Percentiles rank a stretch among this genome's conserved stretches.
Conservation (phyloP, 108 stramenopile species). For the Skeletonema grethae region DNA sequence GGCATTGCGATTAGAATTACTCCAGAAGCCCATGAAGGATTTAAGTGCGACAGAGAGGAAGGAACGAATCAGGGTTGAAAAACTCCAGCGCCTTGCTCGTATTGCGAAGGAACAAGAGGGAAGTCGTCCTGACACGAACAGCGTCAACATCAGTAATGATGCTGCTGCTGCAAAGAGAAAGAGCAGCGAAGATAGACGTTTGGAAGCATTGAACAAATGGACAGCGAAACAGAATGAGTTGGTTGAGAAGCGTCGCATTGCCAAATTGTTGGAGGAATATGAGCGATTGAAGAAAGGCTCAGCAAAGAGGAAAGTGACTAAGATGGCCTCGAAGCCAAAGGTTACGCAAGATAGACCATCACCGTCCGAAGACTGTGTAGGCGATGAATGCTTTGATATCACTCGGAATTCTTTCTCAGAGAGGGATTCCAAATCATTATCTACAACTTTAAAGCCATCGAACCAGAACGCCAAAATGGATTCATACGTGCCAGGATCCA, state of each 20-base stretch:
- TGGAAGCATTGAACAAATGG: slow-evolving; percentile 1
- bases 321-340: not conserved
- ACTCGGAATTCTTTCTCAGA: slow-evolving; percentile 1
- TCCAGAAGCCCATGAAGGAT: not conserved
- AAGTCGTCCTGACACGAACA: not conserved
- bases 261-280: not conserved
- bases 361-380: slow-evolving; percentile 4
- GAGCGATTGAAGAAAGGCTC: not conserved
- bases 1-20: not conserved
- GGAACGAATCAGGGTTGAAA: slow-evolving; percentile 5
- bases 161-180: not conserved
- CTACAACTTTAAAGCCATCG: not conserved
- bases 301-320: not conserved
- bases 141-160: not conserved
- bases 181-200: slow-evolving; percentile 3
- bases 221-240: slow-evolving; percentile 6
- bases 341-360: not conserved
- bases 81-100: not conserved
- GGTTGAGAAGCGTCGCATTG: not conserved
- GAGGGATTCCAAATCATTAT: not conserved
- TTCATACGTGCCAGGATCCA: not conserved
- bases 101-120: not conserved
- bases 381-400: not conserved
- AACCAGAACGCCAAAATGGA: not conserved
- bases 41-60: slow-evolving; percentile 5